Evolutionary conservation across 192 early-diverging fungal genomes (phyloP), one percentile per base, ranked within the genome.

Genomic region (Coemansia reversa): DNA sequence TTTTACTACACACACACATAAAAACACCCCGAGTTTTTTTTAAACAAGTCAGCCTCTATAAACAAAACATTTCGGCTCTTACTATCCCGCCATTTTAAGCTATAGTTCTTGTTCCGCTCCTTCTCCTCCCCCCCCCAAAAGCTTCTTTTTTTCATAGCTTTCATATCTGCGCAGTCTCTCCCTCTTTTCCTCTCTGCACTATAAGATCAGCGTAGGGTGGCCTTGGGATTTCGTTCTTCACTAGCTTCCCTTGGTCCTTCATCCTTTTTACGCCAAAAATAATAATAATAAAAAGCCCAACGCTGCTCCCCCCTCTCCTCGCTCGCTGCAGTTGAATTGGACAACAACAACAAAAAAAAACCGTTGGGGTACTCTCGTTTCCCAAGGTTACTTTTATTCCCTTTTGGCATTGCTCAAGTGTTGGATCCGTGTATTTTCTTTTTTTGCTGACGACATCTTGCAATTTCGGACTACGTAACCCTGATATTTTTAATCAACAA

Each of bases 121-220:
- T 30, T 53, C 57, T 25, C 54, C 27, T 51, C 22, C 48, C 45
- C 32, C 49, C 51, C 22, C 53, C 48, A 54, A 57, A 29, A 51
- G 63, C 42, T 56, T 56, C 52, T 65, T 65, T 39, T 65, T 45
- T 50, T 50, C 30, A 53, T 55, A 55, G 63, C 55, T 54, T 33
- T 56, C 52, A 56, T 65, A 29, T 65, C 54, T 65, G 49, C 54
- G 63, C 63, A 55, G 63, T 39, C 42, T 33, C 5, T 20, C 5
- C 5, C 32, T 29, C 18, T 20, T 42, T 45, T 55, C 14, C 7
- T 57, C 18, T 47, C 45, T 45, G 24, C 8, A 23, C 9, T 52
- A 23, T 28, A 55, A 29, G 53, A 25, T 30, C 53, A 25, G 12
- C 53, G 24, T 14, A 4, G 54, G 54, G 32, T 2, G 14, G 52